Evolutionary conservation across 345 rosid genomes (phyloP).

Genomic region (Lepidium didymum): DNA sequence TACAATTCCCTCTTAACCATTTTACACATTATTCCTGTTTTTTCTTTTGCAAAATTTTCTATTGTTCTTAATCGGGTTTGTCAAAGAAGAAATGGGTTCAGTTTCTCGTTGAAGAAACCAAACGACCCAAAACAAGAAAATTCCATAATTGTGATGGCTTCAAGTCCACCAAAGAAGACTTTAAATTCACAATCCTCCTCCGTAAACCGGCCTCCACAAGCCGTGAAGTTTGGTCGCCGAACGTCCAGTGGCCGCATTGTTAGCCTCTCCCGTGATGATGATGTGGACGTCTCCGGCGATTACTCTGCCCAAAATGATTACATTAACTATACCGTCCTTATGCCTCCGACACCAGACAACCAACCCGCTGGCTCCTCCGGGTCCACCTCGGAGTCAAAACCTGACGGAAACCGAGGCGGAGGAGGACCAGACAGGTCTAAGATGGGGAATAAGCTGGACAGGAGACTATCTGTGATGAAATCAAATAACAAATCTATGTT

Average conservation of each 20-base stretch:
- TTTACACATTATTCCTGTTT: slow-evolving; percentile 18
- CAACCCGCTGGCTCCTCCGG: slow-evolving; percentile 53
- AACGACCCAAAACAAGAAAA: slow-evolving; percentile 13
- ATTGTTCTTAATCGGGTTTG: slow-evolving; percentile 17
- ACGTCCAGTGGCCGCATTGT: slow-evolving; percentile 64
- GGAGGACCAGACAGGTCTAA: not conserved
- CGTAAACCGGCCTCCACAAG: slow-evolving; percentile 44
- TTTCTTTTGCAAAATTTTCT: not conserved
- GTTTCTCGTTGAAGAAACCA: slow-evolving; percentile 26
- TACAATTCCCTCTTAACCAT: slow-evolving; percentile 10
- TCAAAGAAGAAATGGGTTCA: slow-evolving; percentile 25
- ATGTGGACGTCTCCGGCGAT: slow-evolving; percentile 61
- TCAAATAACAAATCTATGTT: slow-evolving; percentile 71
- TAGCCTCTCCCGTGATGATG: slow-evolving; percentile 72
- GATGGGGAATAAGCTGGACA: slow-evolving; percentile 43
- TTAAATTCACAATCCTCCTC: slow-evolving; percentile 38
- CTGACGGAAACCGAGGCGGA: slow-evolving; percentile 22
- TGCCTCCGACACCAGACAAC: slow-evolving; percentile 97
- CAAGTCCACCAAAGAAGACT: slow-evolving; percentile 39
- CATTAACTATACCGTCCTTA: slow-evolving; percentile 76
- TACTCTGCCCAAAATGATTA: slow-evolving; percentile 66
- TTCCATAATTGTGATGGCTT: slow-evolving; percentile 24
- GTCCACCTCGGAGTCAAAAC: slow-evolving; percentile 31
- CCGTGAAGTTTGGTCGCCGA: slow-evolving; percentile 54
- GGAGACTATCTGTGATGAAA: slow-evolving; percentile 68